A percentile compares a stretch with the other conserved stretches of the same genome.
phyloP scores from a whole-genome alignment of 768 basidiomycete genomes.

The Saitozyma sp. region DNA sequence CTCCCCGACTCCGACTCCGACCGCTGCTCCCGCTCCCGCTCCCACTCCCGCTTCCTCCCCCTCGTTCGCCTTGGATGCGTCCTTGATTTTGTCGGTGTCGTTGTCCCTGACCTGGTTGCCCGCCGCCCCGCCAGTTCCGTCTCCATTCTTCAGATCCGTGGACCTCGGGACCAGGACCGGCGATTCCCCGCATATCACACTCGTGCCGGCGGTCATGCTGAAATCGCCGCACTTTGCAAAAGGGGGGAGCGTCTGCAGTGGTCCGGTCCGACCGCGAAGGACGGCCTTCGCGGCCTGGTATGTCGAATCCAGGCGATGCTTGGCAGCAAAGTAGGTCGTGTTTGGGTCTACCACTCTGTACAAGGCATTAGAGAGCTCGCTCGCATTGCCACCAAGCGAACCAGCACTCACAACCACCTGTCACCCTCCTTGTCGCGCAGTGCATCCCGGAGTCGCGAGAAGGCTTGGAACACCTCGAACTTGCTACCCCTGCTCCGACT shows the following conservation, averaged over 20 bases:
- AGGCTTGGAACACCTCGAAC: conserved; percentile 25
- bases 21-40: too few species aligned
- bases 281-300: conserved; percentile 38
- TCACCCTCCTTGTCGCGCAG: background rate
- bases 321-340: conserved; percentile 20
- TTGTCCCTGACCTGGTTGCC: background rate
- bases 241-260: background rate
- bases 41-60: too few species aligned
- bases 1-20: too few species aligned
- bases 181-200: too few species aligned
- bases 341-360: background rate
- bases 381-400: background rate
- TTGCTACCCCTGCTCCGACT: conserved; percentile 29
- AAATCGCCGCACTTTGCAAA: conserved; percentile 17
- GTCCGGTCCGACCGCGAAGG: conserved; percentile 20
- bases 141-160: too few species aligned
- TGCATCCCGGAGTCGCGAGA: too few species aligned
- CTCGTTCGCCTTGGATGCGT: too few species aligned
- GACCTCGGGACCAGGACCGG: too few species aligned
- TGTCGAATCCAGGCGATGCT: conserved; percentile 15
- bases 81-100: background rate
- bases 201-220: conserved; percentile 3
- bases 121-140: background rate
- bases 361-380: background rate
- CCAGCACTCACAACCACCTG: conserved; percentile 1